These are phyloP conservation scores for Xylariaceae sp. DNA, from an alignment of 2,329 filamentous ascomycete species.

Conservation along the genomic window DNA sequence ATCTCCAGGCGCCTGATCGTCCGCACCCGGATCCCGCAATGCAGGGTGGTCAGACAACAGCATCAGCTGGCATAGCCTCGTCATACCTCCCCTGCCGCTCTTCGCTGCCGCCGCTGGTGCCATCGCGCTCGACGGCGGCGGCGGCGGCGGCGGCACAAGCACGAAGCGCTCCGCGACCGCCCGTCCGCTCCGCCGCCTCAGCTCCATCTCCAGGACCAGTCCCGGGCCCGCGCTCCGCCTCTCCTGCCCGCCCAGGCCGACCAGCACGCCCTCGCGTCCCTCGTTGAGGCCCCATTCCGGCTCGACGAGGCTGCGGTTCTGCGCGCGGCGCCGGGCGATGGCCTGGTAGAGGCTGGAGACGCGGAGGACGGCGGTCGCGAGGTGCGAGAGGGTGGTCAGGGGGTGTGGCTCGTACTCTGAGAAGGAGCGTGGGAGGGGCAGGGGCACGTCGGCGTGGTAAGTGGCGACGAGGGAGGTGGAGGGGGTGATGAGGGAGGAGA, in stretches of 20 bases:
- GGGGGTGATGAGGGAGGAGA: slow-evolving; percentile 65
- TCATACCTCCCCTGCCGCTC: slow-evolving; percentile 10
- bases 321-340: slow-evolving; percentile 68
- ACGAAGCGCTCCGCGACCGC: slow-evolving; percentile 67
- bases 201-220: slow-evolving; percentile 78
- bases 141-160: slow-evolving; percentile 29
- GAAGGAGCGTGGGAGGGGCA: slow-evolving; percentile 32
- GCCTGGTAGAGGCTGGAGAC: slow-evolving; percentile 71
- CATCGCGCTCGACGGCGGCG: slow-evolving; percentile 10
- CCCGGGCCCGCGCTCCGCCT: slow-evolving; percentile 35
- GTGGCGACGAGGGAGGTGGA: slow-evolving; percentile 68
- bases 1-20: slow-evolving; percentile 27
- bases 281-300: slow-evolving; percentile 78
- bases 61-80: slow-evolving; percentile 32
- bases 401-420: slow-evolving; percentile 62
- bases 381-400: slow-evolving; percentile 69
- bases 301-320: slow-evolving; percentile 67
- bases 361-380: slow-evolving; percentile 82
- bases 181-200: slow-evolving; percentile 77
- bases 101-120: slow-evolving; percentile 11
- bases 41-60: slow-evolving; percentile 74
- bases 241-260: slow-evolving; percentile 52
- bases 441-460: slow-evolving; percentile 78
- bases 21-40: slow-evolving; percentile 46
- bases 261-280: slow-evolving; percentile 71